These are phyloP conservation scores for Wickerhamiella azyma DNA, from an alignment of 805 yeast species.

Conservation along the genomic window DNA sequence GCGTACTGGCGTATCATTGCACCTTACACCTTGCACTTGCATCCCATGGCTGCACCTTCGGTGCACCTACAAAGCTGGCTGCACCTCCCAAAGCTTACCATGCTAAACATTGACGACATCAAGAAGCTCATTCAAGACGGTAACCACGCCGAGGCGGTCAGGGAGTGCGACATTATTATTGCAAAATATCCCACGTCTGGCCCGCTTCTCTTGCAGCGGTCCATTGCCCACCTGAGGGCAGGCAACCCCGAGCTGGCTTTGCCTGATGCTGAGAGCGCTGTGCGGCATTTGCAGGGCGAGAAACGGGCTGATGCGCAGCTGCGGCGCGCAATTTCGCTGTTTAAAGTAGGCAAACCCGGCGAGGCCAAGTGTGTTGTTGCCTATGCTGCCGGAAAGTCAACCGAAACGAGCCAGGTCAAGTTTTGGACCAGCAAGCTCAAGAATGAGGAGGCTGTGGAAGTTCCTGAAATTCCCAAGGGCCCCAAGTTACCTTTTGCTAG, in stretches of 20 bases:
- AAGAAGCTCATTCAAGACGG: conserved; percentile 7
- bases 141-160: conserved; percentile 11
- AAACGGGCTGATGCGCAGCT: conserved; percentile 21
- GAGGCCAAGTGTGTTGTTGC: conserved; percentile 20
- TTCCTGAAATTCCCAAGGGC: conserved; percentile 9
- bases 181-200: conserved; percentile 7
- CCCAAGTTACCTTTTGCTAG: not conserved
- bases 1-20: conserved; percentile 5
- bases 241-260: conserved; percentile 14
- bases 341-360: conserved; percentile 15
- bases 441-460: not conserved
- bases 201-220: conserved; percentile 14
- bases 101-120: conserved; percentile 3
- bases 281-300: conserved; percentile 7
- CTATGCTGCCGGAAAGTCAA: conserved; percentile 16
- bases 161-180: conserved; percentile 7
- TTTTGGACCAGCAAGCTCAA: conserved; percentile 17
- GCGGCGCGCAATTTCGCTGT: conserved; percentile 23
- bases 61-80: too few species aligned
- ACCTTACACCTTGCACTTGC: too few species aligned
- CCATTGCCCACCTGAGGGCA: conserved; percentile 14
- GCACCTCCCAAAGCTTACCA: not conserved
- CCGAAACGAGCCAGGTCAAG: conserved; percentile 12
- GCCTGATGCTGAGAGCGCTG: conserved; percentile 20
- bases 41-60: too few species aligned